Evolutionary conservation across 352 stramenopile species (phyloP).

Genomic region (Globisporangium nagaii): DNA sequence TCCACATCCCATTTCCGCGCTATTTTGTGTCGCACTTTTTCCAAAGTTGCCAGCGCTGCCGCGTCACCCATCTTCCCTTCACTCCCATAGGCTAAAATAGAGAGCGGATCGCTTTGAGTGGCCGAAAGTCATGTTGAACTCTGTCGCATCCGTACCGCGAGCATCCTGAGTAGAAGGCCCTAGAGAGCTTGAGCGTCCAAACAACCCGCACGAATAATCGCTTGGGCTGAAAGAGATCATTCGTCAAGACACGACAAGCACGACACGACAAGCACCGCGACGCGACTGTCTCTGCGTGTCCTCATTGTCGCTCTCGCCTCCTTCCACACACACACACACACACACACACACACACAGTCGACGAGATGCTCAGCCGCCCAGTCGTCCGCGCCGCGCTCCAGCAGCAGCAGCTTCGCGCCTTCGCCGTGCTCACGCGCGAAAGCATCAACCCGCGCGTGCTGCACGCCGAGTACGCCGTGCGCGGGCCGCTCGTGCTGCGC

Average conservation of each 20-base stretch:
- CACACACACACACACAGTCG: no score
- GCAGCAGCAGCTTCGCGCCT: conserved; percentile 23
- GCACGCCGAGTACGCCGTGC: conserved; percentile 86
- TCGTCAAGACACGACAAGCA: not conserved
- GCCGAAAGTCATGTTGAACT: not conserved
- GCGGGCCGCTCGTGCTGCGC: conserved; percentile 79
- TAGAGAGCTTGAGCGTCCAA: conserved; percentile 2
- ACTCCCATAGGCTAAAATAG: no score
- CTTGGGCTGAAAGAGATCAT: not conserved
- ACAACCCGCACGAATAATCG: conserved; percentile 2
- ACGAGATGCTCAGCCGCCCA: conserved; percentile 5
- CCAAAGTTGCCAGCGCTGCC: not conserved
- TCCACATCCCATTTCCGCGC: not conserved
- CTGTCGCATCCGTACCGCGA: not conserved
- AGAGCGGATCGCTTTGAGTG: not conserved
- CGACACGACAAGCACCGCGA: not conserved
- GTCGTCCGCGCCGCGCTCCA: not conserved
- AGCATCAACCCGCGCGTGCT: conserved; percentile 77
- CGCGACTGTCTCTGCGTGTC: not conserved
- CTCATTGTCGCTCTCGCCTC: conserved; percentile 4
- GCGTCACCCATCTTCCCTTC: not conserved
- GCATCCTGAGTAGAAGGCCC: not conserved
- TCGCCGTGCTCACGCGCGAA: conserved; percentile 70
- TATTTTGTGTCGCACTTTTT: not conserved
- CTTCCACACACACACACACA: no score